phyloP scores from a whole-genome alignment of 495 filamentous ascomycete species.

The Aspergillus cristatus region DNA sequence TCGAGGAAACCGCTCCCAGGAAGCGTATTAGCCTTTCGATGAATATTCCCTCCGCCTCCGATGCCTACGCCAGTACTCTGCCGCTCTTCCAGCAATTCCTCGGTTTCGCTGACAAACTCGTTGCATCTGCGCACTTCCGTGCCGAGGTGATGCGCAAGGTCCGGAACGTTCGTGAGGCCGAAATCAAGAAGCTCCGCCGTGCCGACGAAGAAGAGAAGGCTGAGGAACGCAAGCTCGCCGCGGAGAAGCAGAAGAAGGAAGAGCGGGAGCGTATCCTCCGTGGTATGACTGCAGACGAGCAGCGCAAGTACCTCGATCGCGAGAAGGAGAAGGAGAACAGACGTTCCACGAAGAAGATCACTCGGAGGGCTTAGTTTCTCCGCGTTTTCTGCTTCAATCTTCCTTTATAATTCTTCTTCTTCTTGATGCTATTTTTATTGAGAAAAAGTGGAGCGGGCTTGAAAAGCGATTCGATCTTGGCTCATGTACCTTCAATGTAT shows the following conservation, averaged over 20 bases:
- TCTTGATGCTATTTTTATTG: neutral
- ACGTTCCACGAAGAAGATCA: constrained; percentile 63
- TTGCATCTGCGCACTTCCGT: constrained; percentile 69
- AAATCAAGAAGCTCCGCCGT: constrained; percentile 69
- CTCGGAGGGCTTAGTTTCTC: constrained; percentile 29
- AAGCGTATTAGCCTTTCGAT: constrained; percentile 79
- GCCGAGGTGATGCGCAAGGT: constrained; percentile 83
- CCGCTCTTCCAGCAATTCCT: constrained; percentile 79
- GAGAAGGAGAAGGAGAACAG: constrained; percentile 77
- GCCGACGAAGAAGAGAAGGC: constrained; percentile 85
- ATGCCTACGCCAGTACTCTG: constrained; percentile 53
- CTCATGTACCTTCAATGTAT: no score
- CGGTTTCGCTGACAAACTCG: constrained; percentile 74
- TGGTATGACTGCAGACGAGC: constrained; percentile 80
- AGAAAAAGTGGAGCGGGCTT: constrained; percentile 1
- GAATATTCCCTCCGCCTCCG: constrained; percentile 52
- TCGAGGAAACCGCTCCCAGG: constrained; percentile 74
- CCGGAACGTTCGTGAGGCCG: constrained; percentile 68
- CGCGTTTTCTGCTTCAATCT: constrained; percentile 8
- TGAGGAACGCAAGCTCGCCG: constrained; percentile 70
- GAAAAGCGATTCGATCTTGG: no score
- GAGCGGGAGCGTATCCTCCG: constrained; percentile 81
- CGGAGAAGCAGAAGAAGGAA: constrained; percentile 82
- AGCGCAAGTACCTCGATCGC: constrained; percentile 89
- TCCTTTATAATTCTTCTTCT: constrained; percentile 1